Evolutionary conservation across 495 filamentous ascomycete species (phyloP).

Genomic region (Penicillium canariense): DNA sequence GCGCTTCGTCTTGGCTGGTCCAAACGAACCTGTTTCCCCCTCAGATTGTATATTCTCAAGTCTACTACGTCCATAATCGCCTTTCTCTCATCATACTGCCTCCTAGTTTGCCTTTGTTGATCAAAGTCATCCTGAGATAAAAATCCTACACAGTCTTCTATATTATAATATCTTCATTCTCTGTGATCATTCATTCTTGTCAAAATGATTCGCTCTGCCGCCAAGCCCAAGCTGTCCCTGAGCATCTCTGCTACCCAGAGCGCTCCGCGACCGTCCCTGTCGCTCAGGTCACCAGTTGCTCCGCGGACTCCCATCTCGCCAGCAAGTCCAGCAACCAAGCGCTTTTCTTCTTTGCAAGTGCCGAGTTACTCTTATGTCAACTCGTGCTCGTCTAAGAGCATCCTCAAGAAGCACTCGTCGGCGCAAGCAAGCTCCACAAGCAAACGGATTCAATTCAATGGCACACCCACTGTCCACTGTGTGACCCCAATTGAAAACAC

Average conservation of each 20-base stretch:
- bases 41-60: not conserved
- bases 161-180: slow-evolving; percentile 5
- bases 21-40: slow-evolving; percentile 27
- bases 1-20: slow-evolving; percentile 46
- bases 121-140: slow-evolving; percentile 26
- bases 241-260: slow-evolving; percentile 44
- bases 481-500: slow-evolving; percentile 52
- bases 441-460: slow-evolving; percentile 49
- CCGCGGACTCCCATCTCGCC: slow-evolving; percentile 49
- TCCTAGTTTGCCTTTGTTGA: slow-evolving; percentile 37
- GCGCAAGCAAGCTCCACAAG: slow-evolving; percentile 15
- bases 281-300: slow-evolving; percentile 45
- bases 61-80: slow-evolving; percentile 34
- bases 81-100: slow-evolving; percentile 25
- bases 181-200: slow-evolving; percentile 8
- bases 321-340: slow-evolving; percentile 41
- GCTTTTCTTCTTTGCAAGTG: slow-evolving; percentile 43
- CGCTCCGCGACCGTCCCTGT: slow-evolving; percentile 34
- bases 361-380: slow-evolving; percentile 47
- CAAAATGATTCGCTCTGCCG: slow-evolving; percentile 26
- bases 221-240: slow-evolving; percentile 49
- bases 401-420: slow-evolving; percentile 46
- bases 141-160: not conserved
- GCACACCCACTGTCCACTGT: slow-evolving; percentile 48
- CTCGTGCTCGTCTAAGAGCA: slow-evolving; percentile 49